phyloP scores from a whole-genome alignment of 2,329 filamentous ascomycete genomes.

The Knufia fluminis region DNA sequence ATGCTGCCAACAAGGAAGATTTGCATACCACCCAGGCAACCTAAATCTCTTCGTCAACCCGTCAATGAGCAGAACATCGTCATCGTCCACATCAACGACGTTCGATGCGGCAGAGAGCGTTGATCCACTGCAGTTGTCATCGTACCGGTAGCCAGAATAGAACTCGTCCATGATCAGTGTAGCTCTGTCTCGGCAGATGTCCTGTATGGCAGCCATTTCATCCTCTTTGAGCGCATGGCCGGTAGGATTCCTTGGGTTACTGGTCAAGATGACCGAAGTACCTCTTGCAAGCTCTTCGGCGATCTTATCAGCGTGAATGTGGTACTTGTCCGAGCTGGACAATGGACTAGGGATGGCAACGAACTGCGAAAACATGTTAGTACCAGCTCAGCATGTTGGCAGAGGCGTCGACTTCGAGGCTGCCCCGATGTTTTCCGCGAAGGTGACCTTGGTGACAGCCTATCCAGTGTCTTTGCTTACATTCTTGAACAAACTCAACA shows the following conservation, averaged over 20 bases:
- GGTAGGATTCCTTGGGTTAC: slow-evolving; percentile 90
- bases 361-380: slow-evolving; percentile 45
- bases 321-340: slow-evolving; percentile 76
- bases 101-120: slow-evolving; percentile 87
- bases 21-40: slow-evolving; percentile 74
- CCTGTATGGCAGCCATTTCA: slow-evolving; percentile 81
- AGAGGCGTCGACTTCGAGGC: too few species aligned
- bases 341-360: slow-evolving; percentile 79
- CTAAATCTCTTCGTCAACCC: slow-evolving; percentile 95
- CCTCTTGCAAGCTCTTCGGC: slow-evolving; percentile 81
- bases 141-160: slow-evolving; percentile 95
- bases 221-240: slow-evolving; percentile 78
- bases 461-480: too few species aligned
- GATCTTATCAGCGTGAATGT: slow-evolving; percentile 88
- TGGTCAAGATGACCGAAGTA: slow-evolving; percentile 81
- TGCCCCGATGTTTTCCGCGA: too few species aligned
- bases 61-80: slow-evolving; percentile 90
- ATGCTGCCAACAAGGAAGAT: too few species aligned
- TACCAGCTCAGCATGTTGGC: too few species aligned
- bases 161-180: slow-evolving; percentile 96
- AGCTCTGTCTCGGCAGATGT: slow-evolving; percentile 80
- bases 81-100: slow-evolving; percentile 73
- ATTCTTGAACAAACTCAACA: slow-evolving; percentile 91
- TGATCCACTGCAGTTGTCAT: slow-evolving; percentile 76
- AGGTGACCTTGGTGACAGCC: too few species aligned